Percentiles rank a stretch among this genome's conserved stretches.
Conservation (phyloP, 1,139 yeast species). For the Debaryomyces fabryi region DNA sequence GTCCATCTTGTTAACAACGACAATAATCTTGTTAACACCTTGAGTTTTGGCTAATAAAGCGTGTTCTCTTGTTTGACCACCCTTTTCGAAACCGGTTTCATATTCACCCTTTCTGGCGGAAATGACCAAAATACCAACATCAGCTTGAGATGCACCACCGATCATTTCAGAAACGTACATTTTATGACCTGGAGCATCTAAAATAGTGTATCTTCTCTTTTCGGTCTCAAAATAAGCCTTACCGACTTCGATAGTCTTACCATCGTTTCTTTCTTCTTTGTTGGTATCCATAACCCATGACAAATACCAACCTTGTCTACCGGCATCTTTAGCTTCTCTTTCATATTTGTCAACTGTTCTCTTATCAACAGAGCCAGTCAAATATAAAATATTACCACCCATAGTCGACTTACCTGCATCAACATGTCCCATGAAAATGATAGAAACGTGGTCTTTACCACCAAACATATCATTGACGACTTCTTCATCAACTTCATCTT, state of each 20-base stretch:
- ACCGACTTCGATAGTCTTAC: conserved; percentile 99
- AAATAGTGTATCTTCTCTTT: conserved; percentile 93
- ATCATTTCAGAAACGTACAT: conserved; percentile 99
- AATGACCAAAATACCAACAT: conserved; percentile 93
- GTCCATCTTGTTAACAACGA: conserved; percentile 98
- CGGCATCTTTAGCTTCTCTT: conserved; percentile 98
- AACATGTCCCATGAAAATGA: conserved; percentile 98
- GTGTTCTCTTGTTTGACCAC: conserved; percentile 99
- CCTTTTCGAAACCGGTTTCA: conserved; percentile 98
- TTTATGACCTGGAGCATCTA: conserved; percentile 99
- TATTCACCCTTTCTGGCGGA: conserved; percentile 99
- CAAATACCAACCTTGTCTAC: conserved; percentile 99
- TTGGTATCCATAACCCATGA: conserved; percentile 99
- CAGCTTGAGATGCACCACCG: conserved; percentile 99
- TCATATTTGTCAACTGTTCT: conserved; percentile 99
- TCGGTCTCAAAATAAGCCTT: conserved; percentile 97
- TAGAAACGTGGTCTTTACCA: conserved; percentile 94
- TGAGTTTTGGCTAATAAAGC: conserved; percentile 97
- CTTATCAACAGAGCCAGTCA: conserved; percentile 97
- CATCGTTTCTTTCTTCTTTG: conserved; percentile 97
- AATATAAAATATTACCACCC: conserved; percentile 94
- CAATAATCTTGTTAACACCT: conserved; percentile 92
- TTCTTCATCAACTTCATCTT: conserved; percentile 84
- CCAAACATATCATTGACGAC: conserved; percentile 92
- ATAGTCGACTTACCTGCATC: conserved; percentile 99